These are phyloP conservation scores for Trichoderma reesei DNA, from an alignment of 495 filamentous ascomycete genomes.

Conservation along the genomic window DNA sequence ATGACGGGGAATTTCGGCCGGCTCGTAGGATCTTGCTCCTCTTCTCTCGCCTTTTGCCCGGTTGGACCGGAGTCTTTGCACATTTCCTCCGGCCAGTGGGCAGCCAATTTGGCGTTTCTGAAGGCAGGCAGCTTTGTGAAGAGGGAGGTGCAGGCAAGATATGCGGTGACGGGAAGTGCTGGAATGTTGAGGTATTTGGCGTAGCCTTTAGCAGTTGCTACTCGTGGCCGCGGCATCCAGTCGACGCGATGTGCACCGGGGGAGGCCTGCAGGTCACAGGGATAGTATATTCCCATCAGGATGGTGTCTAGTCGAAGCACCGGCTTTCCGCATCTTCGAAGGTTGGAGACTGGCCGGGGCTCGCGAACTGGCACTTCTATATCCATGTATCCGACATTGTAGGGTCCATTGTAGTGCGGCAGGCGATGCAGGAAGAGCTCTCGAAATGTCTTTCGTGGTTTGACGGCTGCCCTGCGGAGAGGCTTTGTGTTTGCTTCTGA, in stretches of 20 bases:
- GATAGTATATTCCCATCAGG: conserved; percentile 58
- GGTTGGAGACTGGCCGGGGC: conserved; percentile 31
- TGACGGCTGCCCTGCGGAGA: background rate
- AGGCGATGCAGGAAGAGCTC: conserved; percentile 41
- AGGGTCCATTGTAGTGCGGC: conserved; percentile 52
- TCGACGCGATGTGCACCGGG: conserved; percentile 29
- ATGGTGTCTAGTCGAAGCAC: conserved; percentile 46
- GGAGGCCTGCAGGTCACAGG: conserved; percentile 31
- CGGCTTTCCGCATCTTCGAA: conserved; percentile 30
- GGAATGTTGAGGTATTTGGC: conserved; percentile 41
- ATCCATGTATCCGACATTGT: conserved; percentile 54
- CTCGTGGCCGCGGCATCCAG: conserved; percentile 45
- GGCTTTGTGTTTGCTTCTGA: background rate
- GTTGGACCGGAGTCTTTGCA: conserved; percentile 8
- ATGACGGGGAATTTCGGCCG: conserved; percentile 49
- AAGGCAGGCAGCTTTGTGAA: conserved; percentile 50
- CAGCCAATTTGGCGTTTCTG: conserved; percentile 37
- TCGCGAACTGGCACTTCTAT: conserved; percentile 50
- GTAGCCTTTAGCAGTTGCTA: conserved; percentile 41
- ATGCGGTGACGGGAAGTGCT: conserved; percentile 29
- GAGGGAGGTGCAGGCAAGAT: conserved; percentile 40
- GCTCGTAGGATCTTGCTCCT: conserved; percentile 11
- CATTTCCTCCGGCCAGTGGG: conserved; percentile 16
- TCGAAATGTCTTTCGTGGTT: conserved; percentile 19
- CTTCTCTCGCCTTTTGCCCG: conserved; percentile 25